Percentiles rank a stretch among this genome's conserved stretches.
These are phyloP conservation scores for Termitomyces sp. DNA, from an alignment of 768 basidiomycete genomes.

Conservation along the genomic window DNA sequence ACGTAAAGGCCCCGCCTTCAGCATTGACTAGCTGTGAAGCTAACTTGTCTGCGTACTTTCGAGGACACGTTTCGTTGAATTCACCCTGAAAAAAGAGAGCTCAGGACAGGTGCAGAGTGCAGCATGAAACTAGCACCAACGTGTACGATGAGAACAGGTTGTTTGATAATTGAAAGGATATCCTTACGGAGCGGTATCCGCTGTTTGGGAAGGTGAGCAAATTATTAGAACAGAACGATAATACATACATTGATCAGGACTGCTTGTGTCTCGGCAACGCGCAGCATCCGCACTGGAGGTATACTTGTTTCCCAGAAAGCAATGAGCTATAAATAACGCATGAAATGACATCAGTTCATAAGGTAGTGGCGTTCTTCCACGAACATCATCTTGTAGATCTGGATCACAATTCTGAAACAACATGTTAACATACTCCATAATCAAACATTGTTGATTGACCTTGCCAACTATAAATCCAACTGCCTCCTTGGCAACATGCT, in stretches of 20 bases:
- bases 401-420: conserved; percentile 42
- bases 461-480: conserved; percentile 52
- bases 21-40: conserved; percentile 46
- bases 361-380: conserved; percentile 16
- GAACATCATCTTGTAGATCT: conserved; percentile 65
- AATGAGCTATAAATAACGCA: conserved; percentile 45
- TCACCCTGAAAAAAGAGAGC: conserved; percentile 47
- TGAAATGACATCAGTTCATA: not conserved
- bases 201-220: conserved; percentile 30
- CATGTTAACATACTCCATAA: conserved; percentile 6
- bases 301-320: conserved; percentile 57
- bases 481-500: conserved; percentile 61
- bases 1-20: conserved; percentile 47
- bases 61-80: conserved; percentile 48
- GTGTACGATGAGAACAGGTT: conserved; percentile 69
- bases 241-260: conserved; percentile 57
- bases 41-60: conserved; percentile 55
- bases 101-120: not conserved
- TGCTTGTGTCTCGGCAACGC: conserved; percentile 51
- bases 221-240: not conserved
- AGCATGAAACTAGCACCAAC: conserved; percentile 31
- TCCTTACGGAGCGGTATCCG: conserved; percentile 49
- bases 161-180: conserved; percentile 48
- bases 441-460: conserved; percentile 34
- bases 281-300: conserved; percentile 52